Evolutionary conservation across 805 yeast genomes (phyloP), one percentile per base, ranked within the genome.

Genomic region (Saturnispora diversa): DNA sequence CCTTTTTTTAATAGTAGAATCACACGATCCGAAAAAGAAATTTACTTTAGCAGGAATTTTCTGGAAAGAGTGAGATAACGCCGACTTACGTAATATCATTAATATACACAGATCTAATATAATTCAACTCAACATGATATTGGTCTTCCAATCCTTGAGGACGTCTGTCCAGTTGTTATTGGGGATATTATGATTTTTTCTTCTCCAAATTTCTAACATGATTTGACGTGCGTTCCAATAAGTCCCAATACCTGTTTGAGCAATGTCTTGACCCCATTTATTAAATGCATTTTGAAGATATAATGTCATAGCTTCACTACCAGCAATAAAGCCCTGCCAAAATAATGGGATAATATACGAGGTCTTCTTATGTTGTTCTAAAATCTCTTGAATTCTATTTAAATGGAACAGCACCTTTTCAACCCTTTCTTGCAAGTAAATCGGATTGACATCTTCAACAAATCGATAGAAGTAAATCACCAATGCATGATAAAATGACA

Each of bases 251-350:
- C 84, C 83, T 11, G 70, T 68, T 32, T 60, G 61, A 5, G 77
- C 70, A 33, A 75, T 74, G 43, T 74, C 74, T n/a, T 74, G 76
- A 9, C 78, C 79, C 94, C 94, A 85, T 43, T 68, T 65, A 52
- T 75, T 78, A 60, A 75, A 84, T 31, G 85, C 79, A 44, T 69
- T 61, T 48, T 83, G 90, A 27, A 79, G 59, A 26, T 65, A 66
- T 1, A 59, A 50, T 5, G 79, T 74, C 44, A 74, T 70, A 9
- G 87, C 80, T 46, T 83, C 86, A 52, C 92, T 80, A 0, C 94
- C 95, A 1, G 90, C 87, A 32, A 86, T 80, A 50, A 86, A 86
- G 0, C 92, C 94, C 53, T 83, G 90, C 92, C 95, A 86, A 50
- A 84, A 77, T 25, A 84, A 63, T 4, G 96, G 95, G 26, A 80